Base-by-base conservation (phyloP, 306 rosid species). In the Fragaria ananassa region DNA sequence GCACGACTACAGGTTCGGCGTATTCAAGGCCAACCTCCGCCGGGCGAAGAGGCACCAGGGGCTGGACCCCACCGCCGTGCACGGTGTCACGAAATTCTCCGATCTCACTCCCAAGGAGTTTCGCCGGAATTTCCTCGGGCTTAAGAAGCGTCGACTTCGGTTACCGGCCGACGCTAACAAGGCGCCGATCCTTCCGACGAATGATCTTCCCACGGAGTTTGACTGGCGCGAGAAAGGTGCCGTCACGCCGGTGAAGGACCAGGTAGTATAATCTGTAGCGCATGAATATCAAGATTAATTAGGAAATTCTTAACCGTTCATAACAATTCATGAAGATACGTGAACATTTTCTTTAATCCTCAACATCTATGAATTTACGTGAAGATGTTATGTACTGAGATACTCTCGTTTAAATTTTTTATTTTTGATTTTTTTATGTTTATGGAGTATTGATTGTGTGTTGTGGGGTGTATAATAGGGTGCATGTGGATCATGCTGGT, bases 201-300 rank as follows among this genome's bases (percentile, higher is more conserved):
- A 27, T 11, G 82, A 89, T 74, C 96, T 96, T 1, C 97, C 98
- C 0, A 37, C 78, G 13, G 88, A 96, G 21, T 96, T 96, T 70
- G 99, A 96, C 79, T 96, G 99, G 98, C 96, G 99, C 1, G 96
- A 96, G 10, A 86, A 87, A 10, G 98, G 98, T 12, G 98, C 98
- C 17, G 94, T 96, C 25, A 80, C 96, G 74, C 63, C 76, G 74
- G 91, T 96, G 76, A 96, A 96, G 81, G 66, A 96, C 29, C 99
- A 96, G 96, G 99, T 72, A 77, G 7, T 23, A 21, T 0, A n/a
- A 41, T 61, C 53, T 47, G 60, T 53, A n/a, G 19, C 9, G 23
- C 10, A 10, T 12, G 21, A 44, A 35, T 34, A 63, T 2, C 35
- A 6, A 31, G 12, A 34, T 7, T 5, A 8, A 64, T 46, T 14